A percentile compares a stretch with the other conserved stretches of the same genome.
phyloP scores from a whole-genome alignment of 78 protist genomes.

The Dictyostelium intermedium region DNA sequence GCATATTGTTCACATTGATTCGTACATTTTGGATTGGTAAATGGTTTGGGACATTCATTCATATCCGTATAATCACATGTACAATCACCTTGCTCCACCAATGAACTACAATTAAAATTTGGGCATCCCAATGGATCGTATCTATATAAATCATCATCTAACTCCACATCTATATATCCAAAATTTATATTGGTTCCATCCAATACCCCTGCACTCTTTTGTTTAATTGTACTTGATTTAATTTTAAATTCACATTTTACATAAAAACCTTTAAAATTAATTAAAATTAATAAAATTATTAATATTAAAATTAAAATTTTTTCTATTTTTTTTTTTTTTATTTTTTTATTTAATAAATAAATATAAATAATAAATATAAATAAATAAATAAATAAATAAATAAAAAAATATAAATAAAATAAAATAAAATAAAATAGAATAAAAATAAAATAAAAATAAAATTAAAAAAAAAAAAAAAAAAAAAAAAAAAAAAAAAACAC shows the following conservation, averaged over 20 bases:
- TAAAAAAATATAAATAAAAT: too few relatives aligned
- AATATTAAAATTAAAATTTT: background rate
- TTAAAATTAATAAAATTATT: background rate
- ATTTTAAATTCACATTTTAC: background rate
- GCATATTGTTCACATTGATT: background rate
- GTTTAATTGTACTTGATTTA: background rate
- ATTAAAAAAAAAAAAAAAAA: too few relatives aligned
- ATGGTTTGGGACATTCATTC: background rate
- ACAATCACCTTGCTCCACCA: background rate
- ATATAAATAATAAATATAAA: background rate
- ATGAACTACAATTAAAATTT: background rate
- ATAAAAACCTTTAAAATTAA: background rate
- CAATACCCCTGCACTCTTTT: slow-evolving; percentile 4
- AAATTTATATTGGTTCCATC: slow-evolving; percentile 26
- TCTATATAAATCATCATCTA: slow-evolving; percentile 26
- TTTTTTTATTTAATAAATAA: background rate
- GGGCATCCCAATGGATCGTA: slow-evolving; percentile 11
- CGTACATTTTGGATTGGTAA: background rate
- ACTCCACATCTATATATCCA: slow-evolving; percentile 36
- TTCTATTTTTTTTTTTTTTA: background rate
- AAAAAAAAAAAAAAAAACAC: too few relatives aligned
- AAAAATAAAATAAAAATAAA: too few relatives aligned
- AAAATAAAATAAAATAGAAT: too few relatives aligned
- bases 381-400: background rate
- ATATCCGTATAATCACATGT: slow-evolving; percentile 52